Conservation (phyloP, 176 grass and related monocot species). For the Eremochloa ophiuroides region DNA sequence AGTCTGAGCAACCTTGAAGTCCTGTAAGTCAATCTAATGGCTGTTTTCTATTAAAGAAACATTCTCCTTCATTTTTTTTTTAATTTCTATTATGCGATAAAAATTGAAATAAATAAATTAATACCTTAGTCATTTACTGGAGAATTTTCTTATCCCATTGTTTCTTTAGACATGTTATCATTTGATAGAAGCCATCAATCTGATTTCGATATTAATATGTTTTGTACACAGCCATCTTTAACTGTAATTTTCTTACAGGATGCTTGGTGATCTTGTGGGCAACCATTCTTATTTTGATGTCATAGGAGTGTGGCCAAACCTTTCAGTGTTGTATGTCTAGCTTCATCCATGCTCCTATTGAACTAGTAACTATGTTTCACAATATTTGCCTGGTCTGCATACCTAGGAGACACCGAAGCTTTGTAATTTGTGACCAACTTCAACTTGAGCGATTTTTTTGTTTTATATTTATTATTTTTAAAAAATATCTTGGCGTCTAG, state of each 20-base stretch:
- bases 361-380: no score
- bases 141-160: neutral
- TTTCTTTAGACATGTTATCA: no score
- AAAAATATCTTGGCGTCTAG: no score
- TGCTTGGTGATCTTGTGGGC: constrained; percentile 48
- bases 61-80: neutral
- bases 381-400: no score
- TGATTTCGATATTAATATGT: constrained; percentile 1
- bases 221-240: neutral
- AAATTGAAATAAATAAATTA: neutral
- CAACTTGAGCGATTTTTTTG: no score
- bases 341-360: neutral
- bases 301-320: constrained; percentile 24
- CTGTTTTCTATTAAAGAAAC: neutral
- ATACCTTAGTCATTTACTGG: neutral
- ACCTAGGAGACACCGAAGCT: no score
- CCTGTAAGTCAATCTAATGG: constrained; percentile 43
- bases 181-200: neutral
- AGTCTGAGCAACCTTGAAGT: constrained; percentile 36
- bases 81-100: neutral
- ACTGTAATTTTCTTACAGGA: constrained; percentile 16
- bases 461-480: no score
- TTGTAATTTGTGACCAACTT: no score
- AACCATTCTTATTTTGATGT: constrained; percentile 16
- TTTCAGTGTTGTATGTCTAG: constrained; percentile 35